phyloP scores from a whole-genome alignment of 768 basidiomycete species.

The Auriscalpium vulgare region DNA sequence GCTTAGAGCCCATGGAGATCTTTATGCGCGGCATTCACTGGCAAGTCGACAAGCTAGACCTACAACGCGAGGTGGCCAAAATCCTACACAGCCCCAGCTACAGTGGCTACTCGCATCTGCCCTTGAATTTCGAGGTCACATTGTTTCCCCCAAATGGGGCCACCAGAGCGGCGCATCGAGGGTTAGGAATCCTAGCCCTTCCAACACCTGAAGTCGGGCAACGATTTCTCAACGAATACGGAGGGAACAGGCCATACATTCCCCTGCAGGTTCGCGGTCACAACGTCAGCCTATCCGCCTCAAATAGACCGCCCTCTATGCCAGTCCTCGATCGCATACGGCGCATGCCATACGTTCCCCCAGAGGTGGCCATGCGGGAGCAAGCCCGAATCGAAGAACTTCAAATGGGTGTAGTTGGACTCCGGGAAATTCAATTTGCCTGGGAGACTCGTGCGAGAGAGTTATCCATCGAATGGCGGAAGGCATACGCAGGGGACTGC shows the following conservation, averaged over 20 bases:
- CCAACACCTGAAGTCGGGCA: conserved; percentile 32
- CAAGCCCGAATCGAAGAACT: conserved; percentile 18
- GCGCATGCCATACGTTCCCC: conserved; percentile 9
- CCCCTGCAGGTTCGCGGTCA: conserved; percentile 21
- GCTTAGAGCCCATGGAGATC: conserved; percentile 25
- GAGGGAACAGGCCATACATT: conserved; percentile 20
- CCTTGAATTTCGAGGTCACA: conserved; percentile 46
- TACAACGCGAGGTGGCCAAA: conserved; percentile 29
- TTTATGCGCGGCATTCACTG: conserved; percentile 22
- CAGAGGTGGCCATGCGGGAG: background rate
- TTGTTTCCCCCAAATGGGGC: conserved; percentile 31
- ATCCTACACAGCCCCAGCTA: conserved; percentile 41
- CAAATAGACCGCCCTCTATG: conserved; percentile 4
- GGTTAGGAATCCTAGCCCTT: conserved; percentile 41
- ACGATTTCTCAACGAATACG: conserved; percentile 37
- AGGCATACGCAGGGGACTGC: conserved; percentile 19
- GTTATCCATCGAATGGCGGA: conserved; percentile 54
- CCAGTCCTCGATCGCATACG: conserved; percentile 20
- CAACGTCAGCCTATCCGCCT: conserved; percentile 20
- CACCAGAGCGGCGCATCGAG: conserved; percentile 26
- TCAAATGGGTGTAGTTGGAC: conserved; percentile 19
- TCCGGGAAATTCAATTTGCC: conserved; percentile 45
- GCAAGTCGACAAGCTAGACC: conserved; percentile 6
- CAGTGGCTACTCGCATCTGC: conserved; percentile 19
- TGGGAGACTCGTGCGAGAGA: conserved; percentile 54